These are phyloP conservation scores for Tetradesmus lagerheimii DNA, from an alignment of 139 green algal species.

Conservation along the genomic window DNA sequence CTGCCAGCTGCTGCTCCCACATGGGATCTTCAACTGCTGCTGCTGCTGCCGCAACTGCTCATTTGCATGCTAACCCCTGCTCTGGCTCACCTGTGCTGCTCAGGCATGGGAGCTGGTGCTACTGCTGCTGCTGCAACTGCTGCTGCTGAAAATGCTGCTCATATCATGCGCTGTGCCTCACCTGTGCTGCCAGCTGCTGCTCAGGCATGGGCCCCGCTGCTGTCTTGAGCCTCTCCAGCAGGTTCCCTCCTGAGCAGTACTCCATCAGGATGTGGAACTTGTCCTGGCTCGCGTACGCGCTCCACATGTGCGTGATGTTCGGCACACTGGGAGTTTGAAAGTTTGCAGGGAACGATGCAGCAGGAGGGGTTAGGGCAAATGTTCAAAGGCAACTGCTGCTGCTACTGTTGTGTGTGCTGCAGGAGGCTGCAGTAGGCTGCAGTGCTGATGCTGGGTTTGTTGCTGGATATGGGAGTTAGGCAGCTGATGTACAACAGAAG, in stretches of 20 bases:
- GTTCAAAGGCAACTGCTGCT: too few relatives aligned
- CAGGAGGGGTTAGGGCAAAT: background rate
- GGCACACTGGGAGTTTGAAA: slow-evolving; percentile 18
- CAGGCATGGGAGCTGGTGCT: background rate
- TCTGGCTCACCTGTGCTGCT: slow-evolving; percentile 25
- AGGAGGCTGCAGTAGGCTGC: background rate
- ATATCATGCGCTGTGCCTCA: too few relatives aligned
- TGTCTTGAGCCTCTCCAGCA: slow-evolving; percentile 69
- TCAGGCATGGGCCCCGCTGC: slow-evolving; percentile 10
- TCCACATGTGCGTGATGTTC: slow-evolving; percentile 37
- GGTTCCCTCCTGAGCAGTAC: slow-evolving; percentile 73
- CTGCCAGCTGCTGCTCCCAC: background rate
- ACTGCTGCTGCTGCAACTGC: background rate
- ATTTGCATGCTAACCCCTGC: too few relatives aligned
- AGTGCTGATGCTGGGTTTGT: background rate
- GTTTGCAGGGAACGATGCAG: background rate
- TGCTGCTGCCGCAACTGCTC: background rate
- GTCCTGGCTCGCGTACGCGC: slow-evolving; percentile 33
- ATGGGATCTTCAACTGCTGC: too few relatives aligned
- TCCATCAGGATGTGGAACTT: slow-evolving; percentile 78
- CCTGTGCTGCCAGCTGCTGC: slow-evolving; percentile 23
- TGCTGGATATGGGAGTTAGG: background rate
- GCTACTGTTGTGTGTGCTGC: too few relatives aligned
- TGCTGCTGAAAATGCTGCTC: too few relatives aligned
- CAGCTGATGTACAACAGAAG: background rate